Conservation (phyloP, 2,329 filamentous ascomycete species). For the Talaromyces islandicus region DNA sequence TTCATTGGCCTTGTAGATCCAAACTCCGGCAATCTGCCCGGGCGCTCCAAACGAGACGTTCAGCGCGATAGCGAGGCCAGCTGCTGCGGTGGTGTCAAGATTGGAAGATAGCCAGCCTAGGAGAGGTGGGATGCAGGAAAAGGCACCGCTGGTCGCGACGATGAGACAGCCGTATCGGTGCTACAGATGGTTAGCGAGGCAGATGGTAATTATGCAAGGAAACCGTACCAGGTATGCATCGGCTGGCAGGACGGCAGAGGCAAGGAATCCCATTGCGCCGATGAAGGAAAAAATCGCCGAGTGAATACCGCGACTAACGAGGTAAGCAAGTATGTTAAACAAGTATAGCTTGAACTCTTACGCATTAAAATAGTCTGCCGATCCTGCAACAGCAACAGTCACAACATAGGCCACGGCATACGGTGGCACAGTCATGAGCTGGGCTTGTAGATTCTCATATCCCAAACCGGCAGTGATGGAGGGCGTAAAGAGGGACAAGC, state of each 20-base stretch:
- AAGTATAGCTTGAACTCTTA: conserved; percentile 8
- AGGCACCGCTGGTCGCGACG: conserved; percentile 60
- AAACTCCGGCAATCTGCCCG: conserved; percentile 66
- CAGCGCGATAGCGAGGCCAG: conserved; percentile 63
- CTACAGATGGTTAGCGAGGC: conserved; percentile 12
- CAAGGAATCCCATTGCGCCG: conserved; percentile 54
- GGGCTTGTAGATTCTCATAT: conserved; percentile 52
- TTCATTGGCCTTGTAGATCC: conserved; percentile 65
- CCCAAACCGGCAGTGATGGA: conserved; percentile 57
- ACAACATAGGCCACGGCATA: conserved; percentile 56
- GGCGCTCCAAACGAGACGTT: conserved; percentile 64
- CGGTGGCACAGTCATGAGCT: conserved; percentile 62
- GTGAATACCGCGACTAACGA: conserved; percentile 42
- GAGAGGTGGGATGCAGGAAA: conserved; percentile 63
- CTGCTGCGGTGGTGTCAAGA: conserved; percentile 57
- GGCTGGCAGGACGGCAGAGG: conserved; percentile 58
- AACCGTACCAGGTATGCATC: conserved; percentile 47
- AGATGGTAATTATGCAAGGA: background rate
- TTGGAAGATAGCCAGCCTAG: conserved; percentile 68
- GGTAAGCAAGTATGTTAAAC: background rate
- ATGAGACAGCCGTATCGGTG: conserved; percentile 65
- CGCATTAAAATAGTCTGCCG: conserved; percentile 50
- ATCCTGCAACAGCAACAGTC: conserved; percentile 50
- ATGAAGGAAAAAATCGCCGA: conserved; percentile 45
- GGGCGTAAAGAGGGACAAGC: conserved; percentile 56